phyloP scores from a whole-genome alignment of 1,139 yeast species.

The Eremothecium sinecaudum region DNA sequence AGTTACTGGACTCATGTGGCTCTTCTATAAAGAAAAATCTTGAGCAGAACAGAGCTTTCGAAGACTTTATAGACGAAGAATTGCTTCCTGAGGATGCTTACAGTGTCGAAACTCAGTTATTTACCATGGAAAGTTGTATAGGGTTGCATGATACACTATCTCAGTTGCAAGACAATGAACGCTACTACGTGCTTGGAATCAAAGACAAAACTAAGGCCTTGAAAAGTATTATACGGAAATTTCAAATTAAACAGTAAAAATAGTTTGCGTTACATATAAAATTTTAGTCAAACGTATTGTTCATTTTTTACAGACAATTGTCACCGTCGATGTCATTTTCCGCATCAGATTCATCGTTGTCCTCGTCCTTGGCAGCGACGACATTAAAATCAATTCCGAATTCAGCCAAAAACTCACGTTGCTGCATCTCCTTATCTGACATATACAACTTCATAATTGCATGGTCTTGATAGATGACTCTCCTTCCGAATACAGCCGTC shows the following conservation, averaged over 20 bases:
- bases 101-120: conserved; percentile 17
- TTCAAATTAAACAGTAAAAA: neutral
- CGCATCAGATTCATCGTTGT: too few relatives aligned
- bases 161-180: conserved; percentile 15
- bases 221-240: conserved; percentile 6
- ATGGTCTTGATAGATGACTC: conserved; percentile 19
- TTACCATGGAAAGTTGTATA: conserved; percentile 15
- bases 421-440: conserved; percentile 13
- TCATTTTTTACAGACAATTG: too few relatives aligned
- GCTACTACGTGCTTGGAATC: conserved; percentile 20
- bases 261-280: too few relatives aligned
- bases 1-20: conserved; percentile 2
- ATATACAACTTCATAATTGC: conserved; percentile 20
- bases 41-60: conserved; percentile 1
- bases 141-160: conserved; percentile 11
- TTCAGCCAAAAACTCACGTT: conserved; percentile 16
- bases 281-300: too few relatives aligned
- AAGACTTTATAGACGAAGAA: neutral
- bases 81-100: conserved; percentile 11
- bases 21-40: neutral
- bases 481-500: conserved; percentile 21
- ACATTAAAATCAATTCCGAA: conserved; percentile 15
- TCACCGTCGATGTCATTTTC: too few relatives aligned
- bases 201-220: conserved; percentile 17
- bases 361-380: conserved; percentile 6